Evolutionary conservation across 345 rosid genomes (phyloP).

Genomic region (Melaleuca alternifolia): DNA sequence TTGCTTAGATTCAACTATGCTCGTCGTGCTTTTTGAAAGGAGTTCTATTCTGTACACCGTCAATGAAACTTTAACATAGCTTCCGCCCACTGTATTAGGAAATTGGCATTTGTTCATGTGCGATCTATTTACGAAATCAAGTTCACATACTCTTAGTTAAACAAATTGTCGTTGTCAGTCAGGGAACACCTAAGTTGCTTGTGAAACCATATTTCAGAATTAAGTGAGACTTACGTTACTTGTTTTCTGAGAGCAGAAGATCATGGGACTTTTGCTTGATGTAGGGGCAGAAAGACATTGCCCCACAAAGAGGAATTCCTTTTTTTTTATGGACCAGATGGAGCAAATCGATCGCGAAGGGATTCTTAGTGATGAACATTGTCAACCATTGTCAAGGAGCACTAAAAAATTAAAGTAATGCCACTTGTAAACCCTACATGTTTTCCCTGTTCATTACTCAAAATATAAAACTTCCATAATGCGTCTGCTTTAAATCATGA

Average conservation of each 20-base stretch:
- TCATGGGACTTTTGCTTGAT: background rate
- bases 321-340: background rate
- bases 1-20: background rate
- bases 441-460: background rate
- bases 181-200: background rate
- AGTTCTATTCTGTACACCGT: background rate
- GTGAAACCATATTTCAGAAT: background rate
- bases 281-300: background rate
- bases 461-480: background rate
- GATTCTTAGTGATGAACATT: background rate
- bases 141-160: background rate
- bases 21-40: background rate
- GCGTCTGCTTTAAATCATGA: background rate
- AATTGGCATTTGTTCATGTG: background rate
- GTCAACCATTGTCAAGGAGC: background rate
- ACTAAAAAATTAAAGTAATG: background rate
- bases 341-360: background rate
- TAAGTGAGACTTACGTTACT: background rate
- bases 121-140: background rate
- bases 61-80: too few species aligned
- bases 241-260: background rate
- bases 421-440: background rate
- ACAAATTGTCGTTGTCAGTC: background rate
- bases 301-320: background rate
- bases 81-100: background rate